A percentile compares a stretch with the other conserved stretches of the same genome.
These are phyloP conservation scores for Magnusiomyces fungicola DNA, from an alignment of 1,139 yeast genomes.

Conservation along the genomic window DNA sequence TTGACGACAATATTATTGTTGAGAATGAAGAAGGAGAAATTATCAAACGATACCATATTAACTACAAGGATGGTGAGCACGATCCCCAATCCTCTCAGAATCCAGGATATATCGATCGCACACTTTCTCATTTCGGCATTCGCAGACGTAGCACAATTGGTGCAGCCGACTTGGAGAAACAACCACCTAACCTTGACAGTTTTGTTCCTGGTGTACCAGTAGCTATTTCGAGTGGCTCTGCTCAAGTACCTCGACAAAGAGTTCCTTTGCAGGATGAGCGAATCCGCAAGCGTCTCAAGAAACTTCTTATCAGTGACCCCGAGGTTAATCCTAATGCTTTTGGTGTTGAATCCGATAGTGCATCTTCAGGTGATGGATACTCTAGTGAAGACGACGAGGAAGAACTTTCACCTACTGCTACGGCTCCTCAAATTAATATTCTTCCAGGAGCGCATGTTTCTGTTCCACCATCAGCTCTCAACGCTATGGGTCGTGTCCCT, in stretches of 20 bases:
- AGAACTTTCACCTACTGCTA: background rate
- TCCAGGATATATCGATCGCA: constrained; percentile 15
- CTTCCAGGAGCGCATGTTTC: background rate
- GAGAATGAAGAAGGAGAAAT: constrained; percentile 87
- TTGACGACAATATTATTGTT: constrained; percentile 67
- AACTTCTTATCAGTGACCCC: constrained; percentile 1
- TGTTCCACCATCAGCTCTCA: background rate
- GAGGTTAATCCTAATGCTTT: background rate
- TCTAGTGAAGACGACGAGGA: constrained; percentile 1
- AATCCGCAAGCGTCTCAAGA: constrained; percentile 7
- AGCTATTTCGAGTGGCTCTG: background rate
- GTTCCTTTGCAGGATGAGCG: constrained; percentile 6
- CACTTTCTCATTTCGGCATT: constrained; percentile 25
- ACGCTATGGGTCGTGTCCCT: background rate
- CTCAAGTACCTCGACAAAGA: background rate
- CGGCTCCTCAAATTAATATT: background rate
- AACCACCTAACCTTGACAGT: background rate
- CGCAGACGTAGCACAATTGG: background rate
- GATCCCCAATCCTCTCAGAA: constrained; percentile 4
- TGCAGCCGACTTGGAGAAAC: constrained; percentile 5
- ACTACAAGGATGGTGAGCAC: constrained; percentile 4
- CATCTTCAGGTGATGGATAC: constrained; percentile 5
- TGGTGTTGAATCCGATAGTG: constrained; percentile 9
- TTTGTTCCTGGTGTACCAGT: too few species aligned
- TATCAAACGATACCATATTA: background rate